Conservation (phyloP, 495 filamentous ascomycete species). For the Cercophora newfieldiana region DNA sequence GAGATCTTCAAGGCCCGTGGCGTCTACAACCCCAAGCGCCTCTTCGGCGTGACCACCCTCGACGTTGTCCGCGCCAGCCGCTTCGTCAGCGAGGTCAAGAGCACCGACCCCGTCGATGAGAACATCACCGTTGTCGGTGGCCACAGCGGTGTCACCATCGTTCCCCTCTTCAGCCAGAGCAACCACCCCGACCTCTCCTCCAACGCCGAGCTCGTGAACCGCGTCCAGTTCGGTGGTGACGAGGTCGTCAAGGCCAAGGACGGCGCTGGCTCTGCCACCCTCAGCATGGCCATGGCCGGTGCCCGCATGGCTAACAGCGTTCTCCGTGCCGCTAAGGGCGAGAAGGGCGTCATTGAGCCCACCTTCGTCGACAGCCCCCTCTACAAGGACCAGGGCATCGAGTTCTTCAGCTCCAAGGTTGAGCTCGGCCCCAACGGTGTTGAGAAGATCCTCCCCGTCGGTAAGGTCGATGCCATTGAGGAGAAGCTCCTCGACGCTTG, state of each 20-base stretch:
- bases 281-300: constrained; percentile 99
- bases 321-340: constrained; percentile 86
- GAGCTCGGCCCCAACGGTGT: constrained; percentile 96
- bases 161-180: constrained; percentile 94
- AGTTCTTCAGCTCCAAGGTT: constrained; percentile 93
- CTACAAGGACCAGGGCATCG: constrained; percentile 93
- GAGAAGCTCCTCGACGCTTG: constrained; percentile 83
- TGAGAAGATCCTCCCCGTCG: constrained; percentile 85
- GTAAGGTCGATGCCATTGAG: constrained; percentile 79
- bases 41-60: constrained; percentile 99
- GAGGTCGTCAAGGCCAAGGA: constrained; percentile 99
- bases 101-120: constrained; percentile 85
- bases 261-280: constrained; percentile 94
- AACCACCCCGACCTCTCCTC: constrained; percentile 78
- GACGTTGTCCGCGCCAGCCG: constrained; percentile 96
- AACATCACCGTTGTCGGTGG: constrained; percentile 94
- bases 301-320: constrained; percentile 94
- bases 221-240: constrained; percentile 99
- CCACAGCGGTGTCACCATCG: constrained; percentile 97
- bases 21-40: constrained; percentile 97
- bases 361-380: constrained; percentile 96
- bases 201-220: constrained; percentile 76
- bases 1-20: constrained; percentile 92
- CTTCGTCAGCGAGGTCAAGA: constrained; percentile 93
- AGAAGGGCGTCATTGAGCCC: constrained; percentile 94